Conservation (phyloP, 192 early-diverging fungal species). For the Geosiphon pyriformis region DNA sequence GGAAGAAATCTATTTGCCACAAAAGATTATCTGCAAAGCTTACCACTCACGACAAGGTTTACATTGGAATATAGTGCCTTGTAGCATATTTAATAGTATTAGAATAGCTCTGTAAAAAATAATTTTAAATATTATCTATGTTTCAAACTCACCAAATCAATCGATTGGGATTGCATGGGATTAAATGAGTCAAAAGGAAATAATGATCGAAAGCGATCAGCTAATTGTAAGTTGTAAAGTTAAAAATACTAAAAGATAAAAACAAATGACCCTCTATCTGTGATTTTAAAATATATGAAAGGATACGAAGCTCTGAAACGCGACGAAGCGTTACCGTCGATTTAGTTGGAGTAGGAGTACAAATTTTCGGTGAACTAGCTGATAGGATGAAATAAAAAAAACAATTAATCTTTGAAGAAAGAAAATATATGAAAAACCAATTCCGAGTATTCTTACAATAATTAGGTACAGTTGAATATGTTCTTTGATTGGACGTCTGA, state of each 20-base stretch:
- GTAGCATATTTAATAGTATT: background rate
- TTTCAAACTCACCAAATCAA: conserved; percentile 38
- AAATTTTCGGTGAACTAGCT: too few relatives aligned
- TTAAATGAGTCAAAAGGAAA: conserved; percentile 31
- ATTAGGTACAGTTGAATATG: too few relatives aligned
- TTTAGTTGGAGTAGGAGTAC: too few relatives aligned
- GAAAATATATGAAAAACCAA: too few relatives aligned
- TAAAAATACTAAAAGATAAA: background rate
- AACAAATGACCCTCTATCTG: background rate
- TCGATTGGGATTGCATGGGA: conserved; percentile 29
- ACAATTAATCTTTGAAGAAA: too few relatives aligned
- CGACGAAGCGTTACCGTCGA: background rate
- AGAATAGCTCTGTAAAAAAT: background rate
- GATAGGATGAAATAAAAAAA: too few relatives aligned
- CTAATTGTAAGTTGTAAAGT: conserved; percentile 3
- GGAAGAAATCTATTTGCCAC: conserved; percentile 2
- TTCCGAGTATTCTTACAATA: too few relatives aligned
- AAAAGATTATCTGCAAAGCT: background rate
- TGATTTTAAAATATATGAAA: background rate
- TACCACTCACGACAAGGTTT: conserved; percentile 36
- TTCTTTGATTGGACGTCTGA: too few relatives aligned
- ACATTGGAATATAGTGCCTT: conserved; percentile 22
- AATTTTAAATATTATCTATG: background rate
- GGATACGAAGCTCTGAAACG: background rate
- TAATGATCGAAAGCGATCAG: conserved; percentile 19